Conservation (phyloP, 1,284 basidiomycete species). For the Somion occarium region DNA sequence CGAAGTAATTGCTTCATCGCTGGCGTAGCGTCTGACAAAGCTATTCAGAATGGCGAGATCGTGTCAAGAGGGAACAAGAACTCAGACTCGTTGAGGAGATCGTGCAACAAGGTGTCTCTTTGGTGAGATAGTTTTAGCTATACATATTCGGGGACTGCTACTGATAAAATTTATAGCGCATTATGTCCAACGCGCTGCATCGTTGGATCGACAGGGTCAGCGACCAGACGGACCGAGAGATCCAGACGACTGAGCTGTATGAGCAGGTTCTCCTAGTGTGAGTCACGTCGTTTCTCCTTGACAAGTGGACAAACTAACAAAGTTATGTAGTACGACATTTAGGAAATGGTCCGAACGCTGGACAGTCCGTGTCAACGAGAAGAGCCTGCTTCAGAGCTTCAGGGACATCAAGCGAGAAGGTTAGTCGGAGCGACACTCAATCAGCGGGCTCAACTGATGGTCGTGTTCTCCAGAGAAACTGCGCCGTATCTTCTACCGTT, state of each 20-base stretch:
- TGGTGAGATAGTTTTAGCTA: slow-evolving; percentile 29
- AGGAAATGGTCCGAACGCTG: slow-evolving; percentile 63
- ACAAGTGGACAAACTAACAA: neutral
- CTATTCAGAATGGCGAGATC: slow-evolving; percentile 23
- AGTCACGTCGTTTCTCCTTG: slow-evolving; percentile 23
- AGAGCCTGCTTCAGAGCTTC: slow-evolving; percentile 77
- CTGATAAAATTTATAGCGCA: slow-evolving; percentile 53
- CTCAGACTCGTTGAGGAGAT: slow-evolving; percentile 33
- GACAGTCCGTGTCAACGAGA: slow-evolving; percentile 59
- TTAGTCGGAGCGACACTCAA: slow-evolving; percentile 15
- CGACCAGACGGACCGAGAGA: slow-evolving; percentile 64
- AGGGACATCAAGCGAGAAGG: slow-evolving; percentile 74
- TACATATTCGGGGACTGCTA: neutral
- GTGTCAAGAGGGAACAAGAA: slow-evolving; percentile 22
- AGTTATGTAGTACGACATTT: slow-evolving; percentile 43
- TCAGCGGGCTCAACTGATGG: too few relatives aligned
- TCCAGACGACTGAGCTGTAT: slow-evolving; percentile 51
- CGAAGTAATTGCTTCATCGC: too few relatives aligned
- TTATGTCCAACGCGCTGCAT: slow-evolving; percentile 41
- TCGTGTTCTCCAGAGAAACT: slow-evolving; percentile 46
- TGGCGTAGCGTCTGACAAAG: slow-evolving; percentile 14
- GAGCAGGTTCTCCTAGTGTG: slow-evolving; percentile 45
- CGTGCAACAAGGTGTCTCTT: slow-evolving; percentile 29
- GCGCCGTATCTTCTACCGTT: slow-evolving; percentile 63
- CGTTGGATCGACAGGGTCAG: slow-evolving; percentile 72